Conservation (phyloP, 768 basidiomycete genomes). For the Porpolomopsis calyptriformis region DNA sequence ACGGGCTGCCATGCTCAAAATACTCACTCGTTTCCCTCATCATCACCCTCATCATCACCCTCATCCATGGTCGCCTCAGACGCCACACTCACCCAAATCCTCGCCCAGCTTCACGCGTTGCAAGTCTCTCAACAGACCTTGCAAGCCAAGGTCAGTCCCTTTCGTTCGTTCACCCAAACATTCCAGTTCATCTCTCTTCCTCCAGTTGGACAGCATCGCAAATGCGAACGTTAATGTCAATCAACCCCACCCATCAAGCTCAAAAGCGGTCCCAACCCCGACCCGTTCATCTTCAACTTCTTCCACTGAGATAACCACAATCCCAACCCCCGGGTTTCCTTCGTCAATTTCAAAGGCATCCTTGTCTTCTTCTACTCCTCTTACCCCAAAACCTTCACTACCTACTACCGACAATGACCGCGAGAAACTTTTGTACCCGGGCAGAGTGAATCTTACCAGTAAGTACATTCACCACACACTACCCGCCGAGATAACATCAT, state of each 20-base stretch:
- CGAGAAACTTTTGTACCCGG: constrained; percentile 70
- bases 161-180: constrained; percentile 1
- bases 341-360: background rate
- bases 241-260: background rate
- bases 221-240: background rate
- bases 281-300: background rate
- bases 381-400: constrained; percentile 14
- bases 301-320: too few species aligned
- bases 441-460: constrained; percentile 79
- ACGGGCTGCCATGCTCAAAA: too few species aligned
- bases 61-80: constrained; percentile 33
- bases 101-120: constrained; percentile 58
- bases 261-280: background rate
- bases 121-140: constrained; percentile 68
- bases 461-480: background rate
- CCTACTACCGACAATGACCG: constrained; percentile 46
- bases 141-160: constrained; percentile 58
- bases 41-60: too few species aligned
- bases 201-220: background rate
- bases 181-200: constrained; percentile 2
- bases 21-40: too few species aligned
- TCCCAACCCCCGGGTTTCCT: background rate
- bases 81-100: constrained; percentile 60
- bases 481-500: background rate
- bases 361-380: constrained; percentile 21